Conservation (phyloP, 2,329 filamentous ascomycete species). For the Exophiala sp. region DNA sequence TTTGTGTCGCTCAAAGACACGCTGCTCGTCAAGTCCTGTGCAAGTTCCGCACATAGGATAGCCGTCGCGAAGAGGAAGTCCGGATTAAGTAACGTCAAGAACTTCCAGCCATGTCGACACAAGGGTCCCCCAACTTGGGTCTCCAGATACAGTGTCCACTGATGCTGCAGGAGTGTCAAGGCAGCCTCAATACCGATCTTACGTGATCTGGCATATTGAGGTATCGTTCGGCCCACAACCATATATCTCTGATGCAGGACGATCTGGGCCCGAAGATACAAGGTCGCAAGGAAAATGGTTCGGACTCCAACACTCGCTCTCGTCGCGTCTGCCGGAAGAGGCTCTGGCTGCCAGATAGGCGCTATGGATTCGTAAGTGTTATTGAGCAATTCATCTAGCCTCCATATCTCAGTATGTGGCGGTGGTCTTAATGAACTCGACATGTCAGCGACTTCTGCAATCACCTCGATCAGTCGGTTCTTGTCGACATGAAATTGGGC, state of each 20-base stretch:
- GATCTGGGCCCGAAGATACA: conserved; percentile 34
- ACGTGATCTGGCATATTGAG: conserved; percentile 40
- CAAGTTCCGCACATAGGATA: conserved; percentile 45
- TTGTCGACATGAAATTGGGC: conserved; percentile 33
- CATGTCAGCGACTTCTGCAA: conserved; percentile 28
- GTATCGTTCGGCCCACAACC: conserved; percentile 34
- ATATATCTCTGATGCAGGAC: conserved; percentile 39
- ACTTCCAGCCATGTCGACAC: conserved; percentile 42
- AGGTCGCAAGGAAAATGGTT: conserved; percentile 32
- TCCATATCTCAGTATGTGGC: conserved; percentile 23
- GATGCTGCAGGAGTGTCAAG: conserved; percentile 42
- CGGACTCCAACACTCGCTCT: conserved; percentile 24
- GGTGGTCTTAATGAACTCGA: conserved; percentile 13
- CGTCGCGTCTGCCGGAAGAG: conserved; percentile 8
- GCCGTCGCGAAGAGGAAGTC: conserved; percentile 50
- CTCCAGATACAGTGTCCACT: conserved; percentile 43
- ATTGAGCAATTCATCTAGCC: conserved; percentile 26
- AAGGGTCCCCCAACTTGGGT: conserved; percentile 41
- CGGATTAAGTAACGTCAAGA: conserved; percentile 43
- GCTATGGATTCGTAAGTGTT: conserved; percentile 24
- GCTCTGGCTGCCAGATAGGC: conserved; percentile 13
- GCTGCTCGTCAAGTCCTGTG: conserved; percentile 27
- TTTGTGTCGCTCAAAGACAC: not conserved
- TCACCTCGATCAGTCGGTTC: conserved; percentile 27
- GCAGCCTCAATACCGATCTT: conserved; percentile 46